Base-by-base conservation (phyloP, 208 protist genomes). In the Crithidia mellificae region DNA sequence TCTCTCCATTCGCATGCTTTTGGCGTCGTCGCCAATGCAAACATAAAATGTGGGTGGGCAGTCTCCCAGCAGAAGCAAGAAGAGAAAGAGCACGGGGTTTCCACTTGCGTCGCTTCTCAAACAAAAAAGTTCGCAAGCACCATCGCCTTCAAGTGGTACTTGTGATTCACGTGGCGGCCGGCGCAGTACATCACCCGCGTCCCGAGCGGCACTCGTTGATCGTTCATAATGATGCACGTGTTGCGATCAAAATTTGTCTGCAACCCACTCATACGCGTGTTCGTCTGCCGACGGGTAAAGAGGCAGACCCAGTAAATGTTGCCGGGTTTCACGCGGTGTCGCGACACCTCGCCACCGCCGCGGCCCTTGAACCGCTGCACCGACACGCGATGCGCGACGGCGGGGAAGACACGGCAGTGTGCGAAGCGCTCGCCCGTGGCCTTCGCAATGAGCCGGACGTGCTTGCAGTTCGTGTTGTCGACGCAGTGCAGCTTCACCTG, bases 401-500 rank as follows among this genome's bases (percentile, higher is more conserved):
- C 89, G 19, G 92, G 89, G 56, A 97, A 94, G 44, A 95, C 78
- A 51, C 88, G 84, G 72, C 88, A 92, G 74, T 95, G 88, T 17
- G 92, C 89, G 63, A 95, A 94, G n/a, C 89, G 89, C 79, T 97
- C 89, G 4, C 79, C 84, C 8, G 87, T 93, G 4, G 87, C 87
- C 52, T 89, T 88, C 14, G 91, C 84, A 49, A 97, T 94, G 54
- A 97, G 85, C 12, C 90, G 90, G 12, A 95, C 86, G 71, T 97
- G 92, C 69, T 94, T 93, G 75, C 92, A 97, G 77, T 93, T 94
- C 30, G 92, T 95, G 80, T 97, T 97, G 76, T 97, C 92, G 15
- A 97, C 92, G 56, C 92, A 97, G 76, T 97, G 88, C 62, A 97
- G 78, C 68, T 95, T 97, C 57, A 92, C 88, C 67, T 93, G 90